Conservation (phyloP, 1,284 basidiomycete species). For the Ceratobasidium sp. region DNA sequence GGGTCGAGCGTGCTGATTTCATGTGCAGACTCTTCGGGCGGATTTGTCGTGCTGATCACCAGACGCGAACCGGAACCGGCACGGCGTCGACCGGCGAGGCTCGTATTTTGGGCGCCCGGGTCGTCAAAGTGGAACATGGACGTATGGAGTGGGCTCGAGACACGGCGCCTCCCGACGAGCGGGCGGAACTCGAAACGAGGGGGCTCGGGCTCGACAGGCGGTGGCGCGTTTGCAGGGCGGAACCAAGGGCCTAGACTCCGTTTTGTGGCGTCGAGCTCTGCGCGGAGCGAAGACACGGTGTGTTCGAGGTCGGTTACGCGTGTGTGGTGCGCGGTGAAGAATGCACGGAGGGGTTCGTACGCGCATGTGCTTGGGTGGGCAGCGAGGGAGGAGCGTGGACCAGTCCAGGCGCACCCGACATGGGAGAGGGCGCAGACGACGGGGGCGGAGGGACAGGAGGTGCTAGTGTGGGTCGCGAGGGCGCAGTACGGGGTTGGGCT, state of each 20-base stretch:
- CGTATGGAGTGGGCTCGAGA: constrained; percentile 48
- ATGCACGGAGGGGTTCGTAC: constrained; percentile 71
- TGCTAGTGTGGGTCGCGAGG: background rate
- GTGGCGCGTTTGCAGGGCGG: constrained; percentile 52
- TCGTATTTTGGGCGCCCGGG: background rate
- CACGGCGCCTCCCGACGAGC: constrained; percentile 43
- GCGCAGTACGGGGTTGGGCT: background rate
- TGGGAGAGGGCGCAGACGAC: constrained; percentile 63
- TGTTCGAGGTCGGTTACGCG: constrained; percentile 68
- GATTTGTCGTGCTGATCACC: constrained; percentile 9
- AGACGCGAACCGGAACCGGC: constrained; percentile 27
- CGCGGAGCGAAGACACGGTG: constrained; percentile 60
- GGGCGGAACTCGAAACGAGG: constrained; percentile 32
- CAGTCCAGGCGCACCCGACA: constrained; percentile 68
- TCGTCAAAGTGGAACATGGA: constrained; percentile 39
- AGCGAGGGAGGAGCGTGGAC: constrained; percentile 59
- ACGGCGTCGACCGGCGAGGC: constrained; percentile 1
- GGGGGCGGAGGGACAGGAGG: constrained; percentile 57
- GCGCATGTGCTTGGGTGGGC: constrained; percentile 64
- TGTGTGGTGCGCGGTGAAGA: constrained; percentile 64
- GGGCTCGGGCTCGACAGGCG: constrained; percentile 38
- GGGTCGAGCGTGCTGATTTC: constrained; percentile 40
- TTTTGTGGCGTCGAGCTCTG: constrained; percentile 65
- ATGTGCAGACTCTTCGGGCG: constrained; percentile 18
- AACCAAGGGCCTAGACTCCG: constrained; percentile 74